Base-by-base conservation (phyloP, 768 basidiomycete genomes). In the Tricholoma furcatifolium region DNA sequence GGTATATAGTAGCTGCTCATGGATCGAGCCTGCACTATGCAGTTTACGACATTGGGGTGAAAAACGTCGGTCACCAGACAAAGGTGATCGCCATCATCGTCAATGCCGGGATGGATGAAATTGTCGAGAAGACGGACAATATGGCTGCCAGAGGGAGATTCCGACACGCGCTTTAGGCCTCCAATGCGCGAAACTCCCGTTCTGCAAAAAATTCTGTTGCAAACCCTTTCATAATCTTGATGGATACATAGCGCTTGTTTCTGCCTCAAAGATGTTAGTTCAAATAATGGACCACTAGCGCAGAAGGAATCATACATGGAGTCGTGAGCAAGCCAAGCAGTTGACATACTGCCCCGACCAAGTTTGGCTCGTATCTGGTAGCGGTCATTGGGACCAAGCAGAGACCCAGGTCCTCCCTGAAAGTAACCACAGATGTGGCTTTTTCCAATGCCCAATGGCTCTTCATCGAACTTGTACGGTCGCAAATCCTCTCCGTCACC, bases 311-410 rank as follows among this genome's bases (percentile, higher is more conserved):
- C n/a, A 6, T 51, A 65, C 67, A 52, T 43, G 40, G 50, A 32
- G 53, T 70, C 65, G 27, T 46, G 56, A 15, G 65, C 66, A 30
- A 70, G 56, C 67, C 69, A 71, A 20, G 56, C 58, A 48, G 65
- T 70, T 3, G 67, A 65, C 31, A 59, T 53, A 62, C 61, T 64
- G 14, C 69, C 68, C 65, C 65, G 69, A 11, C 67, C 68, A 6
- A 71, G 63, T 51, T 70, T 70, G 10, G 61, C 56, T 4, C 56
- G 31, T 47, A 69, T 49, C 9, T 44, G 58, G 55, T 64, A 72
- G 14, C 61, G 58, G 14, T 62, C 45, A 47, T 63, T 60, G 20
- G 55, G 60, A 15, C 69, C 69, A 34, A 70, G 44, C 1, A 32
- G 17, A 4, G 70, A 54, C 8, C 62, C 63, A 43, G 66, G 67